Evolutionary conservation across 1,284 basidiomycete genomes (phyloP), one percentile per base, ranked within the genome.

Genomic region (Papiliotrema flavescens): DNA sequence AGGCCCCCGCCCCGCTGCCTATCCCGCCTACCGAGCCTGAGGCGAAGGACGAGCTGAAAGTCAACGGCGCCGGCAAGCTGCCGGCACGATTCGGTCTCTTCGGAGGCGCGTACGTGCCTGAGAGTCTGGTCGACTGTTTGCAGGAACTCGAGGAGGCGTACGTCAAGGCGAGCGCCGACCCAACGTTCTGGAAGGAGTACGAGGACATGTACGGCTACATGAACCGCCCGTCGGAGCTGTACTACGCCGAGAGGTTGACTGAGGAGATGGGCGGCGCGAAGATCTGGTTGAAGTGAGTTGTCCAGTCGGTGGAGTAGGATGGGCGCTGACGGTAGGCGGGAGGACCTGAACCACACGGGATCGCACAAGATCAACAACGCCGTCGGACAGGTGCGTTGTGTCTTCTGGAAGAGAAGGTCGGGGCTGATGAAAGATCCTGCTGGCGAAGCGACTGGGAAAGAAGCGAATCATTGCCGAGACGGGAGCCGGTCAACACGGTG

Each of bases 291-390:
- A 98, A 98, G 75, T 89, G 67, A 65, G 88, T 79, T 22, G n/a
- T n/a, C 13, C 40, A 17, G 19, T 39, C n/a, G 14, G n/a, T 22
- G n/a, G 22, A 15, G 42, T 5, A 37, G 36, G n/a, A 43, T 13
- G 49, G 47, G 45, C 35, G 56, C 61, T 48, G 57, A 54, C 17
- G 17, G 53, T 43, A 74, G 69, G 60, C 71, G 76, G 51, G 76
- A 78, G 61, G 76, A 78, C 60, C 60, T 80, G 59, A 97, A 96
- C 74, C 93, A 97, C 73, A 97, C 94, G 0, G 93, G 93, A 26
- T 96, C 92, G 15, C 93, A 97, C 78, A 97, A 97, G 77, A 95
- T 97, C 71, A 94, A 95, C 77, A 96, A 96, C 70, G 92, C 91
- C 17, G 85, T 96, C 56, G 92, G 92, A 39, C 92, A 93, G 81